Percentiles rank a stretch among this genome's conserved stretches.
Evolutionary conservation across 805 yeast genomes (phyloP).

Genomic region (Starmerella apis): DNA sequence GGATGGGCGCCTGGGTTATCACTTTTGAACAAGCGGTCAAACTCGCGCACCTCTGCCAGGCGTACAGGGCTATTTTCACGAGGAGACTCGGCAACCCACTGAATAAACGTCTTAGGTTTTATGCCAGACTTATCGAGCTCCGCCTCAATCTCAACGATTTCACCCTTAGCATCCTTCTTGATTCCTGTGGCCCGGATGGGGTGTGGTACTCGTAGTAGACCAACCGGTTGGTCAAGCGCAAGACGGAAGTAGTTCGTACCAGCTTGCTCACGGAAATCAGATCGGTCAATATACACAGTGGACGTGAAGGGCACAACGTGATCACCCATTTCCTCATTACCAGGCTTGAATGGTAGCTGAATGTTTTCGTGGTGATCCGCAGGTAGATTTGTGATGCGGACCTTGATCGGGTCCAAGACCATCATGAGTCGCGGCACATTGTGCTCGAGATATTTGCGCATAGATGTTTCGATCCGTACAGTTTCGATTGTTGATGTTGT

Average conservation of each 20-base stretch:
- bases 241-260: conserved; percentile 75
- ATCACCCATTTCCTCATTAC: conserved; percentile 63
- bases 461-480: conserved; percentile 76
- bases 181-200: conserved; percentile 61
- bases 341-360: conserved; percentile 84
- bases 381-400: conserved; percentile 68
- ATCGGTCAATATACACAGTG: conserved; percentile 70
- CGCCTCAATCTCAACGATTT: conserved; percentile 60
- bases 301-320: conserved; percentile 68
- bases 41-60: conserved; percentile 69
- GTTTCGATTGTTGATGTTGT: conserved; percentile 84
- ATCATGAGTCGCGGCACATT: conserved; percentile 93
- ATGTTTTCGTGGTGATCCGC: conserved; percentile 63
- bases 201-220: conserved; percentile 81
- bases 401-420: conserved; percentile 74
- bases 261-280: conserved; percentile 64
- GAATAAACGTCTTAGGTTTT: conserved; percentile 93
- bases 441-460: conserved; percentile 77
- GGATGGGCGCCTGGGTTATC: conserved; percentile 87
- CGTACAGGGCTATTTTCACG: conserved; percentile 52
- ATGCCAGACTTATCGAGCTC: conserved; percentile 57
- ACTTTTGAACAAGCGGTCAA: conserved; percentile 76
- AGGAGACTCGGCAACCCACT: conserved; percentile 78
- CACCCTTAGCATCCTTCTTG: conserved; percentile 54
- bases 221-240: conserved; percentile 91